A percentile compares a stretch with the other conserved stretches of the same genome.
These are phyloP conservation scores for Beta lomatogona DNA, from an alignment of 179 eudicot genomes.

Conservation along the genomic window DNA sequence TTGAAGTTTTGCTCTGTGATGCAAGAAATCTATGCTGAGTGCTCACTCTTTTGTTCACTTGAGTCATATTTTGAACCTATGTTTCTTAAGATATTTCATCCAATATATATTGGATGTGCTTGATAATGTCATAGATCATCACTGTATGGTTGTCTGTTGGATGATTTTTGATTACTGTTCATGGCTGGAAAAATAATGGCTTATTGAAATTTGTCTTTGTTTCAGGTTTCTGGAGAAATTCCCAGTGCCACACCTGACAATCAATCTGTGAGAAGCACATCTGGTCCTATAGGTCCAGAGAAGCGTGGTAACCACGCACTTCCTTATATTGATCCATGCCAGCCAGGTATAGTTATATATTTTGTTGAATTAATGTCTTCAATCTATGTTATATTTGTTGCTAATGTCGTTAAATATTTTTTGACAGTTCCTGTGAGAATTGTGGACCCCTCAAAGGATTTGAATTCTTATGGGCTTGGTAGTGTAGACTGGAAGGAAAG, in stretches of 20 bases:
- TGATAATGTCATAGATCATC: not conserved
- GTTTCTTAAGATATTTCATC: no score
- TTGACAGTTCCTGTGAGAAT: slow-evolving; percentile 81
- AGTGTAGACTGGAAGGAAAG: slow-evolving; percentile 97
- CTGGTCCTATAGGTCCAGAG: slow-evolving; percentile 93
- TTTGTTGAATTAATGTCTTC: not conserved
- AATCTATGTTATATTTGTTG: slow-evolving; percentile 6
- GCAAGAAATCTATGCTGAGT: not conserved
- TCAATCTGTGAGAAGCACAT: slow-evolving; percentile 84
- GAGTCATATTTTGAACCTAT: not conserved
- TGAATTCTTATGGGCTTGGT: slow-evolving; percentile 85
- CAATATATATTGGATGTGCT: not conserved
- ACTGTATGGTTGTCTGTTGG: not conserved
- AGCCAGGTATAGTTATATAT: slow-evolving; percentile 61
- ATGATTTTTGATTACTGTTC: not conserved
- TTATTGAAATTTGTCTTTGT: slow-evolving; percentile 6
- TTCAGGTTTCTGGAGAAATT: slow-evolving; percentile 89
- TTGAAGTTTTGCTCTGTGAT: not conserved
- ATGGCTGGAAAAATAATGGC: slow-evolving; percentile 4
- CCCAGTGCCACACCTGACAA: slow-evolving; percentile 77
- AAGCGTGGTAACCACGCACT: slow-evolving; percentile 69
- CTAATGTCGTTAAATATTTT: slow-evolving; percentile 24
- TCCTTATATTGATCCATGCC: slow-evolving; percentile 85
- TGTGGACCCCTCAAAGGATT: slow-evolving; percentile 90
- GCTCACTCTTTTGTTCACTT: not conserved